phyloP scores from a whole-genome alignment of 768 basidiomycete species.

The Obba rivulosa region DNA sequence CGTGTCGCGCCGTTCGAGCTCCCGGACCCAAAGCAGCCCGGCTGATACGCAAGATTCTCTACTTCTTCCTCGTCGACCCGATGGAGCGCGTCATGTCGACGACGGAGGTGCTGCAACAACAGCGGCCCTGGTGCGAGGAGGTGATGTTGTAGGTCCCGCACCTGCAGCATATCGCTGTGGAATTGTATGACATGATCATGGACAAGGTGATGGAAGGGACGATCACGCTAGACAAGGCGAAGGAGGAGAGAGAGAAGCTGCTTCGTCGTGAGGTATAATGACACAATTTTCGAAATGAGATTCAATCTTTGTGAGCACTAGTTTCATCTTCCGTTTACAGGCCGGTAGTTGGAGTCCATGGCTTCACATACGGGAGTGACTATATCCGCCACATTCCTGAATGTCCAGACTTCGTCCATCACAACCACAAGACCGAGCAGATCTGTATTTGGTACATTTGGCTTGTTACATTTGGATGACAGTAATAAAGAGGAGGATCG shows the following conservation, averaged over 20 bases:
- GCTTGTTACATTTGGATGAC: too few relatives aligned
- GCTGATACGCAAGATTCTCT: conserved; percentile 35
- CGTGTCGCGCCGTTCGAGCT: conserved; percentile 31
- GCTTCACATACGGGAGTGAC: too few relatives aligned
- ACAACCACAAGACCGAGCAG: too few relatives aligned
- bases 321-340: too few relatives aligned
- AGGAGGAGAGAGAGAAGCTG: conserved; percentile 9
- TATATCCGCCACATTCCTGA: too few relatives aligned
- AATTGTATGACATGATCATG: conserved; percentile 16
- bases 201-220: background rate
- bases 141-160: background rate
- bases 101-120: conserved; percentile 28
- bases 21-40: conserved; percentile 25
- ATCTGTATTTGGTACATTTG: too few relatives aligned
- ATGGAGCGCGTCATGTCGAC: conserved; percentile 24
- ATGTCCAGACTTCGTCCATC: too few relatives aligned
- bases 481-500: too few relatives aligned
- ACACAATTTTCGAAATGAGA: conserved; percentile 6
- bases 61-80: conserved; percentile 35
- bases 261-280: conserved; percentile 9
- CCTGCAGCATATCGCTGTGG: conserved; percentile 11
- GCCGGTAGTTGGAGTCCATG: too few relatives aligned
- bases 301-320: conserved; percentile 17
- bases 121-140: conserved; percentile 19
- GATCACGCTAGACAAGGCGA: conserved; percentile 8